Conservation (phyloP, 1,139 yeast species). For the Keqinozyma sinolaborantium region DNA sequence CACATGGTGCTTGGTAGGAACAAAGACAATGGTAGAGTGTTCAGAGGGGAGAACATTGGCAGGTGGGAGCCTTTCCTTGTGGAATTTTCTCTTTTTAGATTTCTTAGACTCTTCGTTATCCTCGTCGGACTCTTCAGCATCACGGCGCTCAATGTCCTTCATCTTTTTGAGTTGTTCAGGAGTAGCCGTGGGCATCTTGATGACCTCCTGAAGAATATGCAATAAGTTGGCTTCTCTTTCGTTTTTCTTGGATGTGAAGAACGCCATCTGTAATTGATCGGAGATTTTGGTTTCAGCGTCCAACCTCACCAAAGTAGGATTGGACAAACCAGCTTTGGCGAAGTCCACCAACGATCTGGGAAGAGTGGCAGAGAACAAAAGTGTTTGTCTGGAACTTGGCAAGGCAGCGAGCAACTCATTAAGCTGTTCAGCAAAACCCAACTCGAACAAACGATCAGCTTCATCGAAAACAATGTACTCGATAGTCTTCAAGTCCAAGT, state of each 20-base stretch:
- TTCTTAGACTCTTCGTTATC: constrained; percentile 22
- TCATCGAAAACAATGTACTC: constrained; percentile 96
- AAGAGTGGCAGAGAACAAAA: constrained; percentile 90
- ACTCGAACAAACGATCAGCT: constrained; percentile 95
- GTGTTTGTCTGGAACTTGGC: constrained; percentile 80
- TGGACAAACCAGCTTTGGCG: constrained; percentile 92
- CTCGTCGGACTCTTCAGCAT: constrained; percentile 40
- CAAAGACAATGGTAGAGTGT: constrained; percentile 86
- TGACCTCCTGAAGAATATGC: constrained; percentile 73
- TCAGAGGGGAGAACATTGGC: constrained; percentile 84
- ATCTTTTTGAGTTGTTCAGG: constrained; percentile 57
- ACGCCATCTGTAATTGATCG: constrained; percentile 88
- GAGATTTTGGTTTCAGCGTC: constrained; percentile 91
- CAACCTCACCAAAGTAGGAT: constrained; percentile 86
- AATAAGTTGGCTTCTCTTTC: constrained; percentile 90
- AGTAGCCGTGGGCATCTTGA: constrained; percentile 79
- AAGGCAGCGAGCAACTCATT: constrained; percentile 83
- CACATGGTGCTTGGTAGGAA: constrained; percentile 96
- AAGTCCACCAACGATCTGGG: constrained; percentile 92
- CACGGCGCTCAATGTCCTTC: constrained; percentile 42
- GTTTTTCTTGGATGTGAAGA: constrained; percentile 70
- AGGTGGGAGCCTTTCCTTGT: constrained; percentile 62
- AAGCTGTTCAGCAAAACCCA: constrained; percentile 95
- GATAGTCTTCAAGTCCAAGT: constrained; percentile 71
- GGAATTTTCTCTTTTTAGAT: constrained; percentile 35